Base-by-base conservation (phyloP, 2,329 filamentous ascomycete species). In the Sphaerulina populicola region DNA sequence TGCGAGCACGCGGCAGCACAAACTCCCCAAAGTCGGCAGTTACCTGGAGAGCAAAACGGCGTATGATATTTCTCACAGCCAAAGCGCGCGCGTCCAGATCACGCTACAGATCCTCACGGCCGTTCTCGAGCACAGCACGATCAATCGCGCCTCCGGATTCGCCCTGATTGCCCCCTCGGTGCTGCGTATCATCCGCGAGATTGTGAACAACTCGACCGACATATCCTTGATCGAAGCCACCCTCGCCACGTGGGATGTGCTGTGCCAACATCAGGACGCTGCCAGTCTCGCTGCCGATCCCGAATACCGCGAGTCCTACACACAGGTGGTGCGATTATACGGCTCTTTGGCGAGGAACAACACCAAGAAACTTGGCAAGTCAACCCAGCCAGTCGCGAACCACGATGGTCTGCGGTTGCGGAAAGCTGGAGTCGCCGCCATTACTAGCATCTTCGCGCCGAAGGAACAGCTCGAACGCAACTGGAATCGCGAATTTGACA, bases 1-100 rank as follows among this genome's bases (percentile, higher is more conserved):
- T 75, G 89, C 88, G 55, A 94, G 87, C 66, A 95, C 90, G 62
- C 87, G 91, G 54, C 83, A 88, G 59, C 91, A 87, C 71, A 98
- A 97, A 77, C 82, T 97, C 62, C 88, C 93, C 65, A 98, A 98
- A 72, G 90, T 98, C 60, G 89, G 88, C 69, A 83, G 82, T 62
- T 98, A 96, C 67, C 77, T 98, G 58, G 90, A 97, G 74, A 94
- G 91, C 76, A 88, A 91, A 74, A 93, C 88, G 18, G 86, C 86
- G 55, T 85, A 82, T 65, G 93, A 98, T 74, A 88, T 96, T 59
- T 94, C 85, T 81, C 86, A 87, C 66, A 79, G 82, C 69, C 83
- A 88, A 65, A 87, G 93, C 66, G 90, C 90, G 86, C 94, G 74
- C 64, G 78, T 74, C 6, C 88, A 94, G 69, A 89, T 98, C 58